phyloP scores from a whole-genome alignment of 106 monocot species.

The Iris macrosiphon region DNA sequence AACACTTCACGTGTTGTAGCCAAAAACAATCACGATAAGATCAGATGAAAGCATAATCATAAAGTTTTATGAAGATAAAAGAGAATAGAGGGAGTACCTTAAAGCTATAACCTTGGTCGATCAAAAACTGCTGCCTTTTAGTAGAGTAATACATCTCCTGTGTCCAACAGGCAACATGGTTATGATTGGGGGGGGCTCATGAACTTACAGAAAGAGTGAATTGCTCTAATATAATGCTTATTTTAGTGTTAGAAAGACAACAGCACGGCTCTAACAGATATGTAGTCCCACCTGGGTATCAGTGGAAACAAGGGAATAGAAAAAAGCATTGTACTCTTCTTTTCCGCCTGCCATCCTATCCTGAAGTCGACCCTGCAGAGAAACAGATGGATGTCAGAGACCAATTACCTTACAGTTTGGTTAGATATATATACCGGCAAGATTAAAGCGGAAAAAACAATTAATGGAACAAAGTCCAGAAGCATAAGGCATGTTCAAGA shows the following conservation, averaged over 20 bases:
- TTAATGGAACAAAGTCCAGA: no score
- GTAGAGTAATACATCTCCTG: slow-evolving; percentile 99
- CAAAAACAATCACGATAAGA: no score
- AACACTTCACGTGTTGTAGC: no score
- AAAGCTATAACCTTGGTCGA: slow-evolving; percentile 98
- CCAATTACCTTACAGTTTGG: no score
- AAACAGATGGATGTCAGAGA: no score
- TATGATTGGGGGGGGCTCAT: no score
- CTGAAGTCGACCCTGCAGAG: slow-evolving; percentile 67
- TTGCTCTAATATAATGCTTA: not conserved
- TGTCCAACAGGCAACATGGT: not conserved
- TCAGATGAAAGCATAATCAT: no score
- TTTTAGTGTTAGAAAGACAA: not conserved
- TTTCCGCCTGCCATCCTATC: slow-evolving; percentile 98
- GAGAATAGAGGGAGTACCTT: slow-evolving; percentile 37
- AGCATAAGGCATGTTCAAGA: no score
- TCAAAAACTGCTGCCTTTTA: slow-evolving; percentile 96
- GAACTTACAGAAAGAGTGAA: not conserved
- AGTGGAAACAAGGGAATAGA: slow-evolving; percentile 94
- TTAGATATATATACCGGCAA: no score
- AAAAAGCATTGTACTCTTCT: slow-evolving; percentile 99
- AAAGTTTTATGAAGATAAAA: no score
- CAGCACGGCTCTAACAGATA: not conserved
- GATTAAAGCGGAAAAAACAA: no score
- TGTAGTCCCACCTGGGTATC: slow-evolving; percentile 73